phyloP scores from a whole-genome alignment of 192 early-diverging fungal genomes.

The Coemansia sp. region DNA sequence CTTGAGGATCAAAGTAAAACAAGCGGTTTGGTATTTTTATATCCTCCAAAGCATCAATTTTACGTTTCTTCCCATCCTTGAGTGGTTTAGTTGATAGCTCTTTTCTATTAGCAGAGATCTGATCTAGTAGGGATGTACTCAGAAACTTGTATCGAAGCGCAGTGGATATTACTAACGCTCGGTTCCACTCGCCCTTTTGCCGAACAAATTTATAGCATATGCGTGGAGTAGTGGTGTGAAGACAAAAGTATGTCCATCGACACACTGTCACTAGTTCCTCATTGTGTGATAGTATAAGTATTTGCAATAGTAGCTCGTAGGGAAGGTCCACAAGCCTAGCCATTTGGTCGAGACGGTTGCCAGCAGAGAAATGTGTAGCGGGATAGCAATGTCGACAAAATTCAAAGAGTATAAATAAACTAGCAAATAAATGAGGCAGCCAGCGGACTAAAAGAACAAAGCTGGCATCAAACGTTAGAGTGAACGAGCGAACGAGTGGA shows the following conservation, averaged over 20 bases:
- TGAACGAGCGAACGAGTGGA: no score
- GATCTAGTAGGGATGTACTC: constrained; percentile 27
- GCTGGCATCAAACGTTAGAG: no score
- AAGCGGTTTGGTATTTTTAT: constrained; percentile 29
- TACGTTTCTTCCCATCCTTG: neutral
- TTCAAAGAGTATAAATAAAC: no score
- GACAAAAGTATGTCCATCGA: constrained; percentile 32
- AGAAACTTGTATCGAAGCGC: constrained; percentile 30
- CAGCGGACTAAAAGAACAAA: no score
- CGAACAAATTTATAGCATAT: constrained; percentile 40
- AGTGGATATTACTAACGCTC: constrained; percentile 16
- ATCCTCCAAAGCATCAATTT: constrained; percentile 9
- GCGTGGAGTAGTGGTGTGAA: constrained; percentile 18
- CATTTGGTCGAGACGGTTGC: constrained; percentile 3
- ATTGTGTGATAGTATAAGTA: constrained; percentile 28
- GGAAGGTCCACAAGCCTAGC: constrained; percentile 41
- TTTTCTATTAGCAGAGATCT: constrained; percentile 18
- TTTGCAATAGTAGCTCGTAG: constrained; percentile 22
- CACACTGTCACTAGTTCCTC: constrained; percentile 17
- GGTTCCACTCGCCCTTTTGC: constrained; percentile 25
- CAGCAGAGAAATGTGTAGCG: neutral
- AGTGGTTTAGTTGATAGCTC: constrained; percentile 10
- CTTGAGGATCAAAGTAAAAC: constrained; percentile 9
- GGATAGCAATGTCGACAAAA: neutral
- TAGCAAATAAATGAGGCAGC: no score